Conservation (phyloP, 2,329 filamentous ascomycete species). For the Neonectria punicea region DNA sequence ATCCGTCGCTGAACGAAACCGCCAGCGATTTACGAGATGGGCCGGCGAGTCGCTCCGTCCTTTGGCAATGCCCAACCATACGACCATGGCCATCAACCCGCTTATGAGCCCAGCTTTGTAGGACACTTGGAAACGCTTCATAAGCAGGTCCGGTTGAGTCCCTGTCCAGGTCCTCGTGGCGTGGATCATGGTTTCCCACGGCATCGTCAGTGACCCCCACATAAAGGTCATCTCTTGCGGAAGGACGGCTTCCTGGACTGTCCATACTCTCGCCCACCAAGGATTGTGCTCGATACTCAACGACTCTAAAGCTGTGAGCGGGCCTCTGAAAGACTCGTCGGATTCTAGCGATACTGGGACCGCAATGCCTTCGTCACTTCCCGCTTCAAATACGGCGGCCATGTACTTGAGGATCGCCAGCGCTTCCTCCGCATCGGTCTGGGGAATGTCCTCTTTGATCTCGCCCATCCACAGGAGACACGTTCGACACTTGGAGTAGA, state of each 20-base stretch:
- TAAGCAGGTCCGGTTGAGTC: neutral
- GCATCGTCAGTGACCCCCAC: slow-evolving; percentile 17
- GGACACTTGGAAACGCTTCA: neutral
- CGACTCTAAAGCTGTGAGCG: slow-evolving; percentile 18
- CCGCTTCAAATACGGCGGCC: slow-evolving; percentile 15
- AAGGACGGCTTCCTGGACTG: slow-evolving; percentile 27
- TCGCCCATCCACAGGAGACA: slow-evolving; percentile 27
- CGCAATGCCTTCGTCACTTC: neutral
- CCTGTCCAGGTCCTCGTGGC: slow-evolving; percentile 15
- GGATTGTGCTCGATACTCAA: slow-evolving; percentile 11
- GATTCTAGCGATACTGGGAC: slow-evolving; percentile 4
- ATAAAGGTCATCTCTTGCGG: slow-evolving; percentile 9
- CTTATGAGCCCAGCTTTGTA: neutral
- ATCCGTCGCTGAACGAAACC: slow-evolving; percentile 25
- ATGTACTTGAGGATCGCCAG: slow-evolving; percentile 22
- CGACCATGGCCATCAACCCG: slow-evolving; percentile 15
- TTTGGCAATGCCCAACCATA: slow-evolving; percentile 16
- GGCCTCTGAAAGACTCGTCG: slow-evolving; percentile 2
- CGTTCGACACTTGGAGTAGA: slow-evolving; percentile 14
- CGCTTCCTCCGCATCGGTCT: slow-evolving; percentile 8
- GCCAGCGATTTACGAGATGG: slow-evolving; percentile 11
- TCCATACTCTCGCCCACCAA: slow-evolving; percentile 24
- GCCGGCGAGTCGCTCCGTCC: neutral
- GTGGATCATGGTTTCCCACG: slow-evolving; percentile 17
- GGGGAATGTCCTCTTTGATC: slow-evolving; percentile 1